Base-by-base conservation (phyloP, 1,139 yeast species). In the Debaryomycetaceae sp. region DNA sequence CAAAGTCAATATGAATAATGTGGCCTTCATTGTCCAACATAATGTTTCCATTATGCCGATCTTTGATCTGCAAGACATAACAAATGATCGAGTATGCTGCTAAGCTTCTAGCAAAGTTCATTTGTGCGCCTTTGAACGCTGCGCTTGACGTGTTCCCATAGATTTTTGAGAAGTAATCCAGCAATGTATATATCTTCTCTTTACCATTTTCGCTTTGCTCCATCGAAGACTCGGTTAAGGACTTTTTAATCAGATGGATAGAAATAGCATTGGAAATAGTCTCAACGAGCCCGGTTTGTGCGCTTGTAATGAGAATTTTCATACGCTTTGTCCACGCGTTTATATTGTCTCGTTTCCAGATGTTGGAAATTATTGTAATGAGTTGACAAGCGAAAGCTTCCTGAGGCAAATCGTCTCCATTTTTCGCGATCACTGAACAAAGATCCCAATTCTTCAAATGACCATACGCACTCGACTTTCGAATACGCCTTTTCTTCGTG, bases 311-410 rank as follows among this genome's bases (percentile, higher is more conserved):
- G 35, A 90, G 61, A 34, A 90, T 90, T 40, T 82, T 77, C 97
- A 90, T 90, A 37, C 77, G 68, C 42, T 87, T 87, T 1, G 90
- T 92, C 97, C 98, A 90, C 4, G 77, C 82, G 12, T 69, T 74
- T 4, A 31, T 27, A 2, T 64, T 60, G 16, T 72, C 69, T 21
- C 62, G 67, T 29, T 73, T 70, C 97, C 97, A 90, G 27, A 85
- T 76, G 31, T 72, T 74, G 0, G 94, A 78, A 53, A 87, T 82
- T 26, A 94, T 77, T 32, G 81, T 77, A 28, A 90, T 87, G 23
- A 90, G 53, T 48, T 90, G 98, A 40, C 96, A 86, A 0, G 98
- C 98, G 62, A 90, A 86, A 0, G 98, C 96, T 49, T 90, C 98
- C 49, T 90, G 98, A 14, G 95, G 82, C 30, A 90, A 54, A 51